Evolutionary conservation across 768 basidiomycete genomes (phyloP), one percentile per base, ranked within the genome.

Genomic region (Kwoniella dendrophila): DNA sequence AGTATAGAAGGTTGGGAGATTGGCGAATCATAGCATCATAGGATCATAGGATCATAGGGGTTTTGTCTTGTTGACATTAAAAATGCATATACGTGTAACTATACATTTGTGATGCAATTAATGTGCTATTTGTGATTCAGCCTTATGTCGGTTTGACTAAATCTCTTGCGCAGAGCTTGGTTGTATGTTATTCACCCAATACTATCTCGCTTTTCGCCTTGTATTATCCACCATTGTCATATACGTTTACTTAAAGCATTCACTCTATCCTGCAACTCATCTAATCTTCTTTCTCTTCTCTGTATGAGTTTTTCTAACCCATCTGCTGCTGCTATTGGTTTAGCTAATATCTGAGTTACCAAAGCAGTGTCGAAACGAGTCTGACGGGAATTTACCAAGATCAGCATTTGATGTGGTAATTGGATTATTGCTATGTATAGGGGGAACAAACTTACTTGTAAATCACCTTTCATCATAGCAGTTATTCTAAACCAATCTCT

Each of bases 401-500:
- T 50, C 8, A 11, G 7, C 48, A 7, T 7, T 26, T 24, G 29
- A 50, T 50, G 44, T 20, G 44, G 16, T 6, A 33, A 4, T 40
- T 11, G 38, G 38, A 40, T 40, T n/a, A 40, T 40, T n/a, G 11
- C 11, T 40, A n/a, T 40, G 38, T 11, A 11, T 11, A 40, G 38
- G 11, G 11, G n/a, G 11, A n/a, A n/a, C n/a, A 11, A 6, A 64
- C 69, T 50, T 36, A 73, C 78, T 64, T 73, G 56, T 8, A 75
- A 49, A 57, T 79, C 78, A 27, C 66, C 68, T 49, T 69, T 56
- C 30, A 78, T 50, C 63, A 76, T 69, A 24, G 36, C 41, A 3
- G 62, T 73, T 4, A 72, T 66, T 29, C 78, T 56, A 3, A 60
- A 58, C 74, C 74, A 78, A 56, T 78, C 74, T 48, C 52, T 51